Evolutionary conservation across 2,329 filamentous ascomycete species (phyloP), one percentile per base, ranked within the genome.

Genomic region (Elsinoe arachidis): DNA sequence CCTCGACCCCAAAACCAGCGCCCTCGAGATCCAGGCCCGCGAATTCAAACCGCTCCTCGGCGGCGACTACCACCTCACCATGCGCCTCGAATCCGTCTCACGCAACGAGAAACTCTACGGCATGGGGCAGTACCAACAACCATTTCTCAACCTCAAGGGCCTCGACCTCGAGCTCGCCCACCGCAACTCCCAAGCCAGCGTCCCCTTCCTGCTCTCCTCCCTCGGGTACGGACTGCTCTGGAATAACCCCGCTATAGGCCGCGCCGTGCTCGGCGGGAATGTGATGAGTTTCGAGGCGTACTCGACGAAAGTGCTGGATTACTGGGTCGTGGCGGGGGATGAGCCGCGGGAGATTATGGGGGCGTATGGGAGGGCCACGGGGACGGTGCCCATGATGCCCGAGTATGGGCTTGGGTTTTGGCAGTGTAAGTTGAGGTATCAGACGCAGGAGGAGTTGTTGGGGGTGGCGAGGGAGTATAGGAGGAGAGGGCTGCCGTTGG

Each of bases 101-200:
- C 68, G 70, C 0, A 70, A 78, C 15, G 83, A 86, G 66, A 80
- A 78, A 64, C 79, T 86, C n/a, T 86, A 77, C 63, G 83, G 83
- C 17, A 86, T 86, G 82, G 83, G 83, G 0, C 83, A 86, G 67
- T 86, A 86, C 59, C 83, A 86, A 63, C 82, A 86, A 62, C 79
- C 80, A 0, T 76, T 73, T 54, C 71, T 86, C n/a, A 76, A 86
- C 64, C 72, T 86, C 51, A 86, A 85, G 62, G 83, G 83, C 0
- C 65, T 73, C 0, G 82, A 86, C 58, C 67, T 86, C 1, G 83
- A 86, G 64, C 75, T 86, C 2, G 82, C 83, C 0, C 83, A 86
- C 37, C 77, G 83, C 1, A 86, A 86, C 64, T 85, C 81, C 0
- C 83, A 86, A 66, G 83, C 83, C 3, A 83, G 77, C 52, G 77